A percentile compares a stretch with the other conserved stretches of the same genome.
Conservation (phyloP, 805 yeast species). For the Nadsonia fulvescens region DNA sequence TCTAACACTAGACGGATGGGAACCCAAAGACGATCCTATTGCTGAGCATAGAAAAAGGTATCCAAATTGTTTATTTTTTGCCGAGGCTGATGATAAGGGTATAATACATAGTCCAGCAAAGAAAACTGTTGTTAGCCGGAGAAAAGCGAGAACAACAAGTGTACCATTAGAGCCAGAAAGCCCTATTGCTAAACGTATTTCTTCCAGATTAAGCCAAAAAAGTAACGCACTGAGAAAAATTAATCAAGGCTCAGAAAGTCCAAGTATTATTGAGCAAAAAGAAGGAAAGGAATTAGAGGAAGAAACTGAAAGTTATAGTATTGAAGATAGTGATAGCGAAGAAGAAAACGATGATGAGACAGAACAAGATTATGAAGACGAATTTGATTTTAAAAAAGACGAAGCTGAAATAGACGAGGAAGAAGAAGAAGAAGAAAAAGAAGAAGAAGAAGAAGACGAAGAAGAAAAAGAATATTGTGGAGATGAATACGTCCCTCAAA, state of each 20-base stretch:
- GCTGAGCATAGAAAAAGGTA: conserved; percentile 34
- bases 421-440: conserved; percentile 1
- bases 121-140: no score
- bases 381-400: conserved; percentile 2
- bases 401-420: conserved; percentile 6
- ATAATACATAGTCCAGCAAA: conserved; percentile 1
- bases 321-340: conserved; percentile 5
- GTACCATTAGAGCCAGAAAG: conserved; percentile 1
- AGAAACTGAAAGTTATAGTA: conserved; percentile 3
- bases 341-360: conserved; percentile 5
- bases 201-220: conserved; percentile 2
- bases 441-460: background rate
- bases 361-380: conserved; percentile 2
- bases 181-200: conserved; percentile 1
- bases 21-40: conserved; percentile 40
- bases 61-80: conserved; percentile 26
- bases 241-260: conserved; percentile 3
- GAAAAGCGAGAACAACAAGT: no score
- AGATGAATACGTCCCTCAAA: no score
- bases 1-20: conserved; percentile 56
- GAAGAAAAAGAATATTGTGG: conserved; percentile 4
- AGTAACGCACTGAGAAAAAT: conserved; percentile 3
- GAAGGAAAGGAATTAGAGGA: conserved; percentile 1
- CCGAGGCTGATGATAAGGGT: conserved; percentile 4
- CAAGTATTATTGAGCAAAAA: background rate